Evolutionary conservation across 2,329 filamentous ascomycete genomes (phyloP), one percentile per base, ranked within the genome.

Genomic region (Emericellopsis atlantica): DNA sequence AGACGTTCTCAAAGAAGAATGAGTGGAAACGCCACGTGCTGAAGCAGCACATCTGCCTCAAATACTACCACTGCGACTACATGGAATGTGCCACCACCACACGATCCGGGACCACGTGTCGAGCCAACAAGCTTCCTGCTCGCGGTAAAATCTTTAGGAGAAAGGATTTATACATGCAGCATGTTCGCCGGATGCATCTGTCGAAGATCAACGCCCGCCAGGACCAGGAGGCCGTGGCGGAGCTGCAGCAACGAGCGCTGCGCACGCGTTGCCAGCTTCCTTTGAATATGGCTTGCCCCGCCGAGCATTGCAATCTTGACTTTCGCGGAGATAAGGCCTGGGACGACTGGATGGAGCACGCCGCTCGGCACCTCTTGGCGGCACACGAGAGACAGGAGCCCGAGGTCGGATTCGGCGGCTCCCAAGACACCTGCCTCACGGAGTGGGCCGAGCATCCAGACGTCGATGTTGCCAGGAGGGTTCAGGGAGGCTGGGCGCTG

Each of bases 11-110:
- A 3, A 80, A 73, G 49, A 95, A 94, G 64, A 95, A 95, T 55
- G 89, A 95, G 58, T 95, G 90, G 90, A 95, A 95, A 59, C 78
- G 90, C 0, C 90, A 96, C 55, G 77, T 90, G 51, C 65, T 69
- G 26, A 84, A 82, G 0, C 84, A 94, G 54, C 90, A 96, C 54
- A 67, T 95, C 21, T 74, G 80, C 41, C 67, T 85, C 4, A 65
- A 73, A 36, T 84, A 79, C 60, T 95, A 81, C 76, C 69, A 81
- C 43, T 96, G 89, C 62, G 72, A 79, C 48, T 66, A 82, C 26
- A 81, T 9, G 26, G 4, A 40, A 14, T 40, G 37, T 33, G 26
- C 26, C 18, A 5, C 18, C 18, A 5, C 18, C 18, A 21, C 18
- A 21, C 18, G 18, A 21, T 21, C 18, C 18, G 18, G 18, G 18